These are phyloP conservation scores for Basipetospora chlamydospora DNA, from an alignment of 2,329 filamentous ascomycete genomes.

Conservation along the genomic window DNA sequence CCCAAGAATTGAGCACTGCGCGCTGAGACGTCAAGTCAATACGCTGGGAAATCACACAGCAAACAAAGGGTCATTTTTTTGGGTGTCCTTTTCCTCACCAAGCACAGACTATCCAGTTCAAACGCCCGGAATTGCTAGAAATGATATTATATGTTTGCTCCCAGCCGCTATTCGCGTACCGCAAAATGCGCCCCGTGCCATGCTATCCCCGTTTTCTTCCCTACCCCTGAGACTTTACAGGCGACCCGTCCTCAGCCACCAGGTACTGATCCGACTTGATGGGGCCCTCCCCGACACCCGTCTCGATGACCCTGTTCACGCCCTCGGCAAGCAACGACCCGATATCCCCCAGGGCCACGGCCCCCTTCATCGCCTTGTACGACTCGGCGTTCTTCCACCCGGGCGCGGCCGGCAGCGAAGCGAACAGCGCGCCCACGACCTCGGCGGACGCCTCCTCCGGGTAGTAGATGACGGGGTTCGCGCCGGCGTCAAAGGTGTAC, in stretches of 20 bases:
- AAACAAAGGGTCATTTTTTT: too few species aligned
- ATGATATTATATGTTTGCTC: too few species aligned
- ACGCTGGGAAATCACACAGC: too few species aligned
- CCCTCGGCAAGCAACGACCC: conserved; percentile 57
- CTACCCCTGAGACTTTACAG: too few species aligned
- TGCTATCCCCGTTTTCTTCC: too few species aligned
- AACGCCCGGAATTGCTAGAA: too few species aligned
- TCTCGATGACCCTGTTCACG: conserved; percentile 80
- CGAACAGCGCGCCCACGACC: conserved; percentile 68
- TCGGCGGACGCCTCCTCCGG: conserved; percentile 59
- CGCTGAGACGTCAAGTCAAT: too few species aligned
- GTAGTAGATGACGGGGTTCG: conserved; percentile 95
- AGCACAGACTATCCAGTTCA: too few species aligned
- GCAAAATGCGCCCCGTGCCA: too few species aligned
- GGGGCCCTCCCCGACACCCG: conserved; percentile 81
- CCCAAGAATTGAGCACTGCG: too few species aligned
- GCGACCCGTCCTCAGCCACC: conserved; percentile 50
- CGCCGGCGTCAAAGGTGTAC: conserved; percentile 95
- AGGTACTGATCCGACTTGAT: conserved; percentile 65
- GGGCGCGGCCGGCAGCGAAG: conserved; percentile 43
- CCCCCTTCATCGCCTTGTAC: conserved; percentile 29
- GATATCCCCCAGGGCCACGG: conserved; percentile 46
- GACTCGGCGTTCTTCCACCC: conserved; percentile 55
- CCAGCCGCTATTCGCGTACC: too few species aligned
- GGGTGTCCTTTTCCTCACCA: too few species aligned